phyloP scores from a whole-genome alignment of 2,329 filamentous ascomycete species.

The Parafenestella ontariensis region DNA sequence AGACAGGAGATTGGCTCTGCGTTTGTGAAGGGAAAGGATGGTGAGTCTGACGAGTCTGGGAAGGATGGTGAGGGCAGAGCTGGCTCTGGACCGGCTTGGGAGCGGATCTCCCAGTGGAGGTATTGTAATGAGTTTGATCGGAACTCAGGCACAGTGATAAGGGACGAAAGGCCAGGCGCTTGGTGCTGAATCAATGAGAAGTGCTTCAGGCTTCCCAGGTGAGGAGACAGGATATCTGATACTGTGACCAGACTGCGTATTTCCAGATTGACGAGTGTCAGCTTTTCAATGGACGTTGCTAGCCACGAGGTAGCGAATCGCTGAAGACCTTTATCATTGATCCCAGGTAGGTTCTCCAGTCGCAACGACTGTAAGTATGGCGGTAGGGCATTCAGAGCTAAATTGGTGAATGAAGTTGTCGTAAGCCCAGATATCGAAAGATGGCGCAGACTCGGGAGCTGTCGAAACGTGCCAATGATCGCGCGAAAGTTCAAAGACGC shows the following conservation, averaged over 20 bases:
- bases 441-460: slow-evolving; percentile 60
- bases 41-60: neutral
- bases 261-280: slow-evolving; percentile 62
- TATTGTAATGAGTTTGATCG: slow-evolving; percentile 58
- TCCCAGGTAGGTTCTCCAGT: slow-evolving; percentile 62
- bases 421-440: slow-evolving; percentile 63
- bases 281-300: slow-evolving; percentile 53
- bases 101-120: slow-evolving; percentile 66
- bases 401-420: slow-evolving; percentile 62
- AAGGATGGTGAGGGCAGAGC: slow-evolving; percentile 10
- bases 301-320: slow-evolving; percentile 58
- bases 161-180: slow-evolving; percentile 55
- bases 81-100: slow-evolving; percentile 32
- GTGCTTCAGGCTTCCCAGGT: slow-evolving; percentile 53
- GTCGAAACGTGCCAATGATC: slow-evolving; percentile 61
- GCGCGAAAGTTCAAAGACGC: slow-evolving; percentile 61
- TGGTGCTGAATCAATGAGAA: slow-evolving; percentile 62
- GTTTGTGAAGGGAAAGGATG: slow-evolving; percentile 26
- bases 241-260: slow-evolving; percentile 60
- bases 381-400: slow-evolving; percentile 61
- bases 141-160: slow-evolving; percentile 55
- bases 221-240: slow-evolving; percentile 57
- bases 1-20: slow-evolving; percentile 55
- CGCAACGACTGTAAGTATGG: slow-evolving; percentile 58
- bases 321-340: slow-evolving; percentile 63